A percentile compares a stretch with the other conserved stretches of the same genome.
Conservation (phyloP, 2,329 filamentous ascomycete genomes). For the Lasiodiplodia hormozganensis region DNA sequence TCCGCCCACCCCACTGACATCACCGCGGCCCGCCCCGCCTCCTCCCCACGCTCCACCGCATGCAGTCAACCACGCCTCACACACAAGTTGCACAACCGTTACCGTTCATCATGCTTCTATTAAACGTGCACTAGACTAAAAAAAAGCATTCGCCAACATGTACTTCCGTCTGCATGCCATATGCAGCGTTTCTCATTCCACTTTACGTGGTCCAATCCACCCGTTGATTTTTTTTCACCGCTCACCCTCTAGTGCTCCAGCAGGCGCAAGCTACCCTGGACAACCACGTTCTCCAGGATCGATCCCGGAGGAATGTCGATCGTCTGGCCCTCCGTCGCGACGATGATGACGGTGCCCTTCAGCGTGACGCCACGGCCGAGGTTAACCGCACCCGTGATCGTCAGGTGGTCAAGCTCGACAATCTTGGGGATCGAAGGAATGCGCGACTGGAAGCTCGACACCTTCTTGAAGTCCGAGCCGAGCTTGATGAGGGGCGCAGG, state of each 20-base stretch:
- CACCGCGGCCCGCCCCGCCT: slow-evolving; percentile 23
- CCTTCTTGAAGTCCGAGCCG: slow-evolving; percentile 99
- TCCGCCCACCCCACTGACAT: slow-evolving; percentile 23
- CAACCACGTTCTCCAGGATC: slow-evolving; percentile 97
- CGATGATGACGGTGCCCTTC: slow-evolving; percentile 99
- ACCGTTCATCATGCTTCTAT: slow-evolving; percentile 25
- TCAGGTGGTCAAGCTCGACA: slow-evolving; percentile 91
- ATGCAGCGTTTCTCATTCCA: slow-evolving; percentile 24
- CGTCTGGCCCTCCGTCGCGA: slow-evolving; percentile 95
- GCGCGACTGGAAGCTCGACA: slow-evolving; percentile 92
- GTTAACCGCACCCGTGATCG: slow-evolving; percentile 97
- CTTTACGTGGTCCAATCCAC: not conserved
- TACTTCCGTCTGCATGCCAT: slow-evolving; percentile 19
- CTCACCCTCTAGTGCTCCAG: slow-evolving; percentile 62
- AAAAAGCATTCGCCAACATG: slow-evolving; percentile 12
- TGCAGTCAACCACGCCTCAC: slow-evolving; percentile 5
- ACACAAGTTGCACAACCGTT: not conserved
- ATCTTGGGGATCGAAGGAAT: slow-evolving; percentile 90
- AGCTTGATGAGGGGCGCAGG: slow-evolving; percentile 98
- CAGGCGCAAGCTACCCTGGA: slow-evolving; percentile 89
- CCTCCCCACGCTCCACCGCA: slow-evolving; percentile 6
- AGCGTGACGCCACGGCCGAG: slow-evolving; percentile 92
- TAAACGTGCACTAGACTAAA: slow-evolving; percentile 18
- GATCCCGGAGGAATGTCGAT: slow-evolving; percentile 98
- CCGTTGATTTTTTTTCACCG: slow-evolving; percentile 10